A percentile compares a stretch with the other conserved stretches of the same genome.
Evolutionary conservation across 768 basidiomycete genomes (phyloP).

Genomic region (Kwoniella heveanensis): DNA sequence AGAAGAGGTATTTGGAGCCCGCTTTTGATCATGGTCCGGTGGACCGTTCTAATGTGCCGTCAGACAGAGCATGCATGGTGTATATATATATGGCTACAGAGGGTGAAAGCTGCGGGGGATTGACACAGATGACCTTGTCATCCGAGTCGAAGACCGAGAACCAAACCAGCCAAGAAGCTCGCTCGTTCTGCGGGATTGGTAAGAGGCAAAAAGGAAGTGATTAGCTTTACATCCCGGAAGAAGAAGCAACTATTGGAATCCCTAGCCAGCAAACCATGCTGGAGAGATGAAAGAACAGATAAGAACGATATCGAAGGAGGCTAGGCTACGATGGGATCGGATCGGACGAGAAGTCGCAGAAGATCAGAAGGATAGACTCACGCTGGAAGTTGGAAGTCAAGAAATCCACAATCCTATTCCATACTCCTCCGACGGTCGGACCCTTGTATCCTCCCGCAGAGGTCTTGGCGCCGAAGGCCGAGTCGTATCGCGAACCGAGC

Average conservation of each 20-base stretch:
- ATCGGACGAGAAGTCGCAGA: not conserved
- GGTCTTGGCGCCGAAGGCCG: conserved; percentile 66
- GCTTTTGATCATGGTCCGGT: too few species aligned
- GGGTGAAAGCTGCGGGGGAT: too few species aligned
- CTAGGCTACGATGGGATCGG: too few species aligned
- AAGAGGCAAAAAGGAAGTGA: too few species aligned
- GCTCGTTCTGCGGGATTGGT: conserved; percentile 62
- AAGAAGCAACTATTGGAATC: too few species aligned
- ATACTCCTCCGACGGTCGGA: conserved; percentile 67
- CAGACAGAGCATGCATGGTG: not conserved
- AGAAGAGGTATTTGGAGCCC: too few species aligned
- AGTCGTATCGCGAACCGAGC: conserved; percentile 69
- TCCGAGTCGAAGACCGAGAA: conserved; percentile 77
- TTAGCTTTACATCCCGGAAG: conserved; percentile 9
- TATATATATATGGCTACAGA: not conserved
- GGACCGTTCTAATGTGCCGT: too few species aligned
- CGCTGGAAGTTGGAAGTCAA: conserved; percentile 90
- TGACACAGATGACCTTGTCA: too few species aligned
- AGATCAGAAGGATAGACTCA: conserved; percentile 28
- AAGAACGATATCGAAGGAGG: too few species aligned
- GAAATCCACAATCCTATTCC: conserved; percentile 68
- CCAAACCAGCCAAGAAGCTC: conserved; percentile 80
- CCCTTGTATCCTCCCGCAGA: conserved; percentile 63
- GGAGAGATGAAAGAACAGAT: too few species aligned
- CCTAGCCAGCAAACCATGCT: too few species aligned